Base-by-base conservation (phyloP, 495 filamentous ascomycete species). In the Tuber umbilicatum region DNA sequence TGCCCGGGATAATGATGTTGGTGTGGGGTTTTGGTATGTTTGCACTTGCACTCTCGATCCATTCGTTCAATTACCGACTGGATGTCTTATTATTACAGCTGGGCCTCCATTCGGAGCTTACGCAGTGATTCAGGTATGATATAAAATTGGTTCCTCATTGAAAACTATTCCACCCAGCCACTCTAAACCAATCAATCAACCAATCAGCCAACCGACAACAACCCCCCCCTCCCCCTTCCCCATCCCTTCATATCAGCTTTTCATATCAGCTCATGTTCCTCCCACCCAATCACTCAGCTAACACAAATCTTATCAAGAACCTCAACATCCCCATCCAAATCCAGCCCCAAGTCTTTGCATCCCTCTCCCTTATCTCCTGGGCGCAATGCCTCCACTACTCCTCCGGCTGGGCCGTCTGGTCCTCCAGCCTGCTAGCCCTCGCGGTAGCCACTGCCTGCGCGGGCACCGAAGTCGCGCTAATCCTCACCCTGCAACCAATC, bases 311-410 rank as follows among this genome's bases (percentile, higher is more conserved):
- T 19, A 81, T 82, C 19, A 84, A 93, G 85, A 85, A 90, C 75
- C 91, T 94, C 84, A 94, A 93, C 81, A 86, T 92, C 50, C 90
- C 91, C 0, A 82, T 93, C 21, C 91, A 93, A 73, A 85, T 93
- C 14, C 91, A 94, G 83, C 90, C 91, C 10, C 91, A 93, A 79
- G 84, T 88, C 5, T 93, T 93, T 77, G 87, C 88, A 75, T 82
- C 84, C 19, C 86, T 93, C 23, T 88, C 89, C 38, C 83, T 92
- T 3, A 83, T 93, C 12, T 87, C 86, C 71, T 93, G 89, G 90
- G 87, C 85, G 1, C 91, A 93, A 38, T 93, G 93, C 76, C 84
- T 87, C 35, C 85, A 87, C 88, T 91, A 84, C 74, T 86, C 76
- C 23, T 47, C 71, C 35, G 43, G 47, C 14, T 74, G 74, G 78